Evolutionary conservation across 257 asterid species (phyloP), one percentile per base, ranked within the genome.

Genomic region (Solanum rostratum): DNA sequence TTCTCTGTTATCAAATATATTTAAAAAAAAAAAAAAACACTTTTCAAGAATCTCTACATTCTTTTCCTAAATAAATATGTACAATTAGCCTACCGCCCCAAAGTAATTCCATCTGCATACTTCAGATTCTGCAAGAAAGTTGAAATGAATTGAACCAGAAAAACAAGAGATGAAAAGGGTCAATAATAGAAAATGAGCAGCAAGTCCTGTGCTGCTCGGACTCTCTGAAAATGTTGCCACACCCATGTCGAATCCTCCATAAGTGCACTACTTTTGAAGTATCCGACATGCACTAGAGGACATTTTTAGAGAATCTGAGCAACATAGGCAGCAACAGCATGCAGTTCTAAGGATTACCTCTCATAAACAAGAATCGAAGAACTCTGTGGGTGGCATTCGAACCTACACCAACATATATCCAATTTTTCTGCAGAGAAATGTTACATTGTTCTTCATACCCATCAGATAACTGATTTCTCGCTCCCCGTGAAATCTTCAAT

Each of bases 101-200:
- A 78, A 52, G 82, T 59, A 30, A 78, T 54, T 83, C 46, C 45
- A 85, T 76, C 68, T 84, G 84, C 85, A 55, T 43, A 33, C 52
- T 85, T 85, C 87, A 53, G 79, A 50, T 86, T 83, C 91, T 83
- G 85, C 90, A 60, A 85, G 59, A 82, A 85, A 79, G 80, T 74
- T 59, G 78, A 70, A 39, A 84, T 15, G 73, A 39, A 62, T 15
- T 33, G 63, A 19, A 33, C 37, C 19, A 73, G 86, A 74, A 62
- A 66, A 68, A 29, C 53, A 84, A 13, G 50, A 55, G 70, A 49
- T 7, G 6, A 52, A 30, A 59, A 66, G 9, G 45, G 30, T 29
- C 39, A 74, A 24, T n/a, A 15, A 74, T 46, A 49, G 81, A 49
- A 62, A 74, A 3, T 53, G 83, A 82, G 15, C 52, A 57, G 37